Conservation (phyloP, 768 basidiomycete genomes). For the Phylloporus sp. region DNA sequence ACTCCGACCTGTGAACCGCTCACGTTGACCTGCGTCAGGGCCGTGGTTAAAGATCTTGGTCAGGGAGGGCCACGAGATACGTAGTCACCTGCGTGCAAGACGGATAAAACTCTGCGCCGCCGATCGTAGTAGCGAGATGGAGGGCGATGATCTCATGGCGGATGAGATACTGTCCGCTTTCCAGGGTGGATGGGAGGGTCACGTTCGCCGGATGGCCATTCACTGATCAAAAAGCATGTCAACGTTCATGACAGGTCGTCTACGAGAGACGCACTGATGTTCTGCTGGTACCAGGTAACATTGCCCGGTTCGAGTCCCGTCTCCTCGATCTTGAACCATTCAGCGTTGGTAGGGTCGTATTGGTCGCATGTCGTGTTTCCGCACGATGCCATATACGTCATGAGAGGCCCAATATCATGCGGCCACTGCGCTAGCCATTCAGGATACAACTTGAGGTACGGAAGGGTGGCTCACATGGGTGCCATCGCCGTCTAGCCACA, state of each 20-base stretch:
- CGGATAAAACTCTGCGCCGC: conserved; percentile 80
- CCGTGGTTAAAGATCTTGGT: not conserved
- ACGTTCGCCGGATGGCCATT: conserved; percentile 38
- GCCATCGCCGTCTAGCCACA: conserved; percentile 50
- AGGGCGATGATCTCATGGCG: conserved; percentile 80
- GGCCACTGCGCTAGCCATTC: conserved; percentile 36
- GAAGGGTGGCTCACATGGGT: conserved; percentile 27
- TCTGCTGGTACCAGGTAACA: conserved; percentile 48
- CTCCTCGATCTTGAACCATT: conserved; percentile 75
- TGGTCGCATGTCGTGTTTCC: conserved; percentile 52
- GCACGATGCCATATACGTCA: conserved; percentile 74
- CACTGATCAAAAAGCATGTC: conserved; percentile 26
- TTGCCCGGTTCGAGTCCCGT: conserved; percentile 39
- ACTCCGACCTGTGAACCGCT: conserved; percentile 50
- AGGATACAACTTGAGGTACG: not conserved
- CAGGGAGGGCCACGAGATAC: no score
- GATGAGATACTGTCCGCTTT: conserved; percentile 69
- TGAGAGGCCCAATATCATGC: conserved; percentile 62
- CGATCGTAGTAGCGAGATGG: conserved; percentile 52
- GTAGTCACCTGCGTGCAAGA: conserved; percentile 51
- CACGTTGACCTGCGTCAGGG: conserved; percentile 42
- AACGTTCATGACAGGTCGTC: not conserved
- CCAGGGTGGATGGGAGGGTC: conserved; percentile 48
- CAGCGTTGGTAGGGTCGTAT: conserved; percentile 53
- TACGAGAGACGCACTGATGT: conserved; percentile 43